Evolutionary conservation across 1,284 basidiomycete species (phyloP).

Genomic region (Moesziomyces parantarcticus): DNA sequence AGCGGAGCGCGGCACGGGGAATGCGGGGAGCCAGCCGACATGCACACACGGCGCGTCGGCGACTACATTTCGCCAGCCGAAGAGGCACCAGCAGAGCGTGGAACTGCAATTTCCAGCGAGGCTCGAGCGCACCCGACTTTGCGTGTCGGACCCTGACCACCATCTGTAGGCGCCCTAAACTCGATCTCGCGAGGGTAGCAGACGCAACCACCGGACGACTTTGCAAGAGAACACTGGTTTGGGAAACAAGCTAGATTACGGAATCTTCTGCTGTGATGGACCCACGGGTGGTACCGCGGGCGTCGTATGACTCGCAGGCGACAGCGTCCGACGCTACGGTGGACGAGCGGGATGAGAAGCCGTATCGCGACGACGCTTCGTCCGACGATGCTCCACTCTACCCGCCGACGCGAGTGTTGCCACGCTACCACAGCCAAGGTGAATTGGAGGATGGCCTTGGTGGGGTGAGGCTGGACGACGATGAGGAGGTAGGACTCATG

Average conservation of each 20-base stretch:
- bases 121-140: background rate
- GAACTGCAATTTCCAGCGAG: no score
- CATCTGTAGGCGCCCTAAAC: background rate
- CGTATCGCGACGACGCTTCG: constrained; percentile 19
- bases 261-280: constrained; percentile 1
- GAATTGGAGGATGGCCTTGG: constrained; percentile 13
- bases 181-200: no score
- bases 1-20: constrained; percentile 1
- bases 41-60: background rate
- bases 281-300: constrained; percentile 4
- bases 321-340: constrained; percentile 51
- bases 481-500: constrained; percentile 56
- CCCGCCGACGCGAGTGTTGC: constrained; percentile 10
- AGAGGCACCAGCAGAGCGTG: no score
- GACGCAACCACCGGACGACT: no score
- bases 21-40: constrained; percentile 5
- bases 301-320: constrained; percentile 45
- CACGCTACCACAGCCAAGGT: constrained; percentile 8
- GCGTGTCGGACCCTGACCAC: background rate
- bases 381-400: background rate
- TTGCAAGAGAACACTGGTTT: no score
- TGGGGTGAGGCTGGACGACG: constrained; percentile 37
- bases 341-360: constrained; percentile 28
- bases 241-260: no score
- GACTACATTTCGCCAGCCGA: background rate